Base-by-base conservation (phyloP, 768 basidiomycete species). In the Baorangia bicolor region DNA sequence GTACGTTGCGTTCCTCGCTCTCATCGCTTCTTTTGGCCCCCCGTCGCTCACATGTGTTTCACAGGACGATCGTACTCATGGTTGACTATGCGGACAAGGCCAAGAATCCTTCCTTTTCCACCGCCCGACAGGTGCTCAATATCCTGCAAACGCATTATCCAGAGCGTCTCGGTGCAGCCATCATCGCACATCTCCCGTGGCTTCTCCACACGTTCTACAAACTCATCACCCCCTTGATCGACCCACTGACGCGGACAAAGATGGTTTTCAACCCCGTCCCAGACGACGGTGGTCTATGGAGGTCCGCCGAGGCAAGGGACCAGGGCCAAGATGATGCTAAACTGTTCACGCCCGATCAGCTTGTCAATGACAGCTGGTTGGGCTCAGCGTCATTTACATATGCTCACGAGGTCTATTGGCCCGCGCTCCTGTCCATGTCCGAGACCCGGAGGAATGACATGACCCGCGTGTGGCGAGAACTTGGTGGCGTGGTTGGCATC, bases 111-210 rank as follows among this genome's bases (percentile, higher is more conserved):
- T 75, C 77, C 8, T 47, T 83, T 13, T 30, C 62, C 0, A 74
- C 68, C 11, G 57, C 80, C 8, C 72, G 76, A 11, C 66, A 61
- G 27, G 77, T 82, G 13, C 77, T 88, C 50, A 71, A 78, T 68
- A 87, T 91, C 61, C 77, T 92, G 14, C 91, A 92, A 64, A 80
- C 83, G 23, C 90, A 94, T 66, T 94, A 92, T 63, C 92, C 92
- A 0, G 94, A 96, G 69, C 84, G 94, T 4, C 83, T 96, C 33
- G 92, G 90, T 25, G 67, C 77, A 13, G 81, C 91, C 1, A 71
- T 92, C 40, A 83, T 93, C 64, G 77, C 87, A 55, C 90, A 94
- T 63, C 79, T 94, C n/a, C 92, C 93, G 4, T 93, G 84, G 75
- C 67, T 91, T 47, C 66, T 93, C 48, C 83, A 81, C 52, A 77